These are phyloP conservation scores for Dacryopinax spathularia DNA, from an alignment of 768 basidiomycete genomes.

Conservation along the genomic window DNA sequence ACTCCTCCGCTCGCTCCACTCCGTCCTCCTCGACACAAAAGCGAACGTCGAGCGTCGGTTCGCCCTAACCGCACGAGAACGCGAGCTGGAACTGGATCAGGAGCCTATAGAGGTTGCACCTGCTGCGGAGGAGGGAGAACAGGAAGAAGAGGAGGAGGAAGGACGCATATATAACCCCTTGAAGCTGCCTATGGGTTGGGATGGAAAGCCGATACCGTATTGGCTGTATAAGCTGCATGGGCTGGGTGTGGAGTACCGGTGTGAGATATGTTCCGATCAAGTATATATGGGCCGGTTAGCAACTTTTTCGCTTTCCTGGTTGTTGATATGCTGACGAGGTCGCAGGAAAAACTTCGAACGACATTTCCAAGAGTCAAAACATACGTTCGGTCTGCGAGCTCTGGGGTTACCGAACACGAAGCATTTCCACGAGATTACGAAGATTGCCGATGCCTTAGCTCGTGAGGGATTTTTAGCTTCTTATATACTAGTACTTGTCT, in stretches of 20 bases:
- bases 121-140: slow-evolving; percentile 33
- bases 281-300: slow-evolving; percentile 88
- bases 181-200: slow-evolving; percentile 93
- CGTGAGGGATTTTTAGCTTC: slow-evolving; percentile 38
- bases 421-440: slow-evolving; percentile 97
- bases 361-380: slow-evolving; percentile 93
- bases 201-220: slow-evolving; percentile 97
- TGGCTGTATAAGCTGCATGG: slow-evolving; percentile 98
- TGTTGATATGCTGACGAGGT: background rate
- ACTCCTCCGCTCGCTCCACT: slow-evolving; percentile 48
- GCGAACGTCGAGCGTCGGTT: slow-evolving; percentile 93
- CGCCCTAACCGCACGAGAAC: slow-evolving; percentile 92
- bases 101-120: slow-evolving; percentile 35
- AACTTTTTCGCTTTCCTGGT: slow-evolving; percentile 3
- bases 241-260: slow-evolving; percentile 91
- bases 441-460: slow-evolving; percentile 89
- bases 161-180: slow-evolving; percentile 96
- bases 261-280: slow-evolving; percentile 94
- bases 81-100: slow-evolving; percentile 83
- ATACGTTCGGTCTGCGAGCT: slow-evolving; percentile 96
- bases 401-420: slow-evolving; percentile 95
- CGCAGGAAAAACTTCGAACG: slow-evolving; percentile 86
- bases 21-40: slow-evolving; percentile 74
- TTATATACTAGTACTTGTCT: background rate
- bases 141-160: slow-evolving; percentile 83